phyloP scores from a whole-genome alignment of 805 yeast species.

The Candida endomychidarum region DNA sequence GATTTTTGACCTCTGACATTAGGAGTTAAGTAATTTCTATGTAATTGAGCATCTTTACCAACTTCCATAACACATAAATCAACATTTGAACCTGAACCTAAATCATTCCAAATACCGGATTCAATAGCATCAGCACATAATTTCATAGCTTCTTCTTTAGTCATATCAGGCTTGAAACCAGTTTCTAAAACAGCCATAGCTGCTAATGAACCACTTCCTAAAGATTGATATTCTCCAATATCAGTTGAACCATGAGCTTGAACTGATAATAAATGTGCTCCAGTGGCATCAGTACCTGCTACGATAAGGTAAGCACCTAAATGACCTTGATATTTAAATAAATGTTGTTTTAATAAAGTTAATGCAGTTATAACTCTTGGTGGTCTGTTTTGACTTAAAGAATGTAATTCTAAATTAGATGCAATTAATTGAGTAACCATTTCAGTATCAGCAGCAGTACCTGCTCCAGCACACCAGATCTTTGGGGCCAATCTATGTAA shows the following conservation, averaged over 20 bases:
- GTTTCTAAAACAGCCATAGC: conserved; percentile 98
- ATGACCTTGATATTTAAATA: conserved; percentile 96
- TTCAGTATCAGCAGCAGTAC: conserved; percentile 99
- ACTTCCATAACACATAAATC: conserved; percentile 96
- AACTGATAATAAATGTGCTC: conserved; percentile 86
- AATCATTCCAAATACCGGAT: conserved; percentile 98
- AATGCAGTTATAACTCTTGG: conserved; percentile 94
- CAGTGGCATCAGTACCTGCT: conserved; percentile 98
- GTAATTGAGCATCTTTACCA: conserved; percentile 81
- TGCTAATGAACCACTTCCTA: conserved; percentile 96
- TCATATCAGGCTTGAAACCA: conserved; percentile 75
- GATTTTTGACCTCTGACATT: conserved; percentile 83
- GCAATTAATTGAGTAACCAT: conserved; percentile 93
- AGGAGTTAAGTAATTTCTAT: conserved; percentile 88
- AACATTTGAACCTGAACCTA: conserved; percentile 98
- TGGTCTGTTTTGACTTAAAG: conserved; percentile 76
- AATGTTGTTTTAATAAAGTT: conserved; percentile 90
- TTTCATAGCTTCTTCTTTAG: conserved; percentile 86
- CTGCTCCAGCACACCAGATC: conserved; percentile 99
- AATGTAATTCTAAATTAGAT: conserved; percentile 87
- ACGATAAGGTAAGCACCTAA: conserved; percentile 96
- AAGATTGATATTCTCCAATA: conserved; percentile 86
- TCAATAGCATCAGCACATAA: conserved; percentile 91
- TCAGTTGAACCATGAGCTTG: conserved; percentile 99
- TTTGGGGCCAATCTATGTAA: conserved; percentile 84